Evolutionary conservation across 768 basidiomycete species (phyloP).

Genomic region (Calvatia gigantea): DNA sequence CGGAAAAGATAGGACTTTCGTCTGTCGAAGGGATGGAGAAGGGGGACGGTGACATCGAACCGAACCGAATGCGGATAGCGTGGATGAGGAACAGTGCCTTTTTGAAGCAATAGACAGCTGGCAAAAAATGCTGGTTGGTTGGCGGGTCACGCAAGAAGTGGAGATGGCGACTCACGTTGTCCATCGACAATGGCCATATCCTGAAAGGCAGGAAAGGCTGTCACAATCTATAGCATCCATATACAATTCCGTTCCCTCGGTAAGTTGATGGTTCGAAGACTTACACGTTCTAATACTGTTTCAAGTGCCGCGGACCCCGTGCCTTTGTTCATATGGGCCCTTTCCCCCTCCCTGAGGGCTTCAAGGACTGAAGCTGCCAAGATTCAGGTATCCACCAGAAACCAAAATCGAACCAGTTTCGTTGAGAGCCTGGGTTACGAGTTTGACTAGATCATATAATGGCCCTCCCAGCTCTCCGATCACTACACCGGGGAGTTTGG

Average conservation of each 20-base stretch:
- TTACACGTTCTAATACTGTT: slow-evolving; percentile 59
- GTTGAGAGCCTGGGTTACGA: slow-evolving; percentile 59
- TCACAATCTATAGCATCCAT: slow-evolving; percentile 52
- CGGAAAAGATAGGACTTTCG: slow-evolving; percentile 65
- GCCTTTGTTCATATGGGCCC: slow-evolving; percentile 17
- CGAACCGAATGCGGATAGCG: slow-evolving; percentile 65
- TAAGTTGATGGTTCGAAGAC: slow-evolving; percentile 14
- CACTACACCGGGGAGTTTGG: slow-evolving; percentile 60
- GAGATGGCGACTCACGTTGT: slow-evolving; percentile 43
- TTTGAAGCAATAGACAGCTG: slow-evolving; percentile 87
- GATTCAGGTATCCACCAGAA: slow-evolving; percentile 55
- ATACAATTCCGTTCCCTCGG: slow-evolving; percentile 10
- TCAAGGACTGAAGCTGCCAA: slow-evolving; percentile 77
- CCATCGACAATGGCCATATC: slow-evolving; percentile 71
- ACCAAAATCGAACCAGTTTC: slow-evolving; percentile 71
- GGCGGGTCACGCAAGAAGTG: background rate
- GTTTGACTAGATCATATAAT: slow-evolving; percentile 66
- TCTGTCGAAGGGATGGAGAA: slow-evolving; percentile 63
- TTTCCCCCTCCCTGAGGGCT: slow-evolving; percentile 53
- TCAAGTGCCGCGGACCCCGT: slow-evolving; percentile 28
- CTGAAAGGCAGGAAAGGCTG: slow-evolving; percentile 76
- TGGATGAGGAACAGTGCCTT: slow-evolving; percentile 84
- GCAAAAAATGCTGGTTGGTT: slow-evolving; percentile 5
- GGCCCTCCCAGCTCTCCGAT: slow-evolving; percentile 78
- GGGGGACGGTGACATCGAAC: slow-evolving; percentile 43